Base-by-base conservation (phyloP, 2,329 filamentous ascomycete species). In the Gnomoniopsis smithogilvyi region DNA sequence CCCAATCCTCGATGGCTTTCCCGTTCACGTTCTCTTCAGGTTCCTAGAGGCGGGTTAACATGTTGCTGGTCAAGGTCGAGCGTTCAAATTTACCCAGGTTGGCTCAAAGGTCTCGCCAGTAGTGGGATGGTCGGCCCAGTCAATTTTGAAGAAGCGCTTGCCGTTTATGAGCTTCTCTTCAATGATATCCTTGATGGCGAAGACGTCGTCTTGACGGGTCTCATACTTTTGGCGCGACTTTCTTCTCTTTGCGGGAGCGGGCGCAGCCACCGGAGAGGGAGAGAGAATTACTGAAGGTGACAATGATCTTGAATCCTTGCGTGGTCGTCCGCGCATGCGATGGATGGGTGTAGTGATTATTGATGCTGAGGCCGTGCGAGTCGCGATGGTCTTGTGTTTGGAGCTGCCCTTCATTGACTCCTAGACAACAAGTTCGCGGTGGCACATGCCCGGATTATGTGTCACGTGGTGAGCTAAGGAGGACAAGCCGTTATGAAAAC, bases 51-150 rank as follows among this genome's bases (percentile, higher is more conserved):
- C 11, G 12, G 45, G 46, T 57, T 54, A 55, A 56, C 43, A 15
- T 38, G 41, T 21, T 43, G 10, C 21, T 17, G 36, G 30, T 45
- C 36, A 3, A 14, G 19, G 19, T 24, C 24, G 45, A 6, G 21
- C 11, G 15, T 12, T 30, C 24, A 30, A 14, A 63, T 70, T 36
- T 74, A 80, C 83, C 85, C 85, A 87, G 51, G 72, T 79, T 11
- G 78, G 78, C 3, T 70, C 58, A 66, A 78, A 86, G 1, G 63
- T 60, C 61, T 78, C 67, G 19, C 80, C 81, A 43, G 80, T 82
- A 2, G 64, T 61, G n/a, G 75, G 70, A 65, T 85, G 71, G 60
- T 80, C 77, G 51, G 75, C 77, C 85, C 85, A 87, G 65, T 85
- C 78, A 55, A 87, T 77, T 3, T 75, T 67, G 64, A 85, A 88